Evolutionary conservation across 345 rosid species (phyloP), one percentile per base, ranked within the genome.

Genomic region (Gossypioides kirkii): DNA sequence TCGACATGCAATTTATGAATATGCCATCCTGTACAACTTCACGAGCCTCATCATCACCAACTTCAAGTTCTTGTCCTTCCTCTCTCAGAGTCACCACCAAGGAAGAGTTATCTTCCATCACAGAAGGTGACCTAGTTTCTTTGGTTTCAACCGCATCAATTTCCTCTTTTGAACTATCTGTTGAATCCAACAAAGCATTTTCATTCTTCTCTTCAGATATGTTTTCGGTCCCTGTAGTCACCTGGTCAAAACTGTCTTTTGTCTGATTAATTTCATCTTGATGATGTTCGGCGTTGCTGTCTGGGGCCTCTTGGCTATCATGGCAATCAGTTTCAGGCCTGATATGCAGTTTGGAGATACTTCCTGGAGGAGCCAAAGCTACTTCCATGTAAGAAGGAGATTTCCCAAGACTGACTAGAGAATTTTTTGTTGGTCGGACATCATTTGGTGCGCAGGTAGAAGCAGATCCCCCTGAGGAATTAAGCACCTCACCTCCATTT

Each of bases 321-420:
- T 78, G 73, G 68, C 32, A 76, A 76, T 89, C 86, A 66, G 60
- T 77, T 75, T 82, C 81, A 23, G 88, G 85, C 87, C 88, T 83
- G 52, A 82, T 81, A 72, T 91, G 96, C 83, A 88, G 76, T 78
- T 80, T 87, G 61, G 92, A 80, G 78, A 95, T 88, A 45, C 89
- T 85, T 45, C 99, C 99, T 70, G 97, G 98, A 6, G 98, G 99
- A 42, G 99, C 96, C 82, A 95, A 52, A 72, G 99, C 98, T 69
- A 95, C 98, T 83, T 95, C 99, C 86, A 90, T 95, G 85, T 95
- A 95, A 64, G 99, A 95, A 77, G 90, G 97, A 78, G 97, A 92
- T 82, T 92, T 95, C 71, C 97, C 99, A 66, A 87, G 89, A 81
- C 87, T 82, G 47, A 82, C 80, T 55, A 82, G 77, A 47, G 91